These are phyloP conservation scores for Nosema muscidifuracis DNA, from an alignment of 371 early-diverging fungal genomes.

Conservation along the genomic window DNA sequence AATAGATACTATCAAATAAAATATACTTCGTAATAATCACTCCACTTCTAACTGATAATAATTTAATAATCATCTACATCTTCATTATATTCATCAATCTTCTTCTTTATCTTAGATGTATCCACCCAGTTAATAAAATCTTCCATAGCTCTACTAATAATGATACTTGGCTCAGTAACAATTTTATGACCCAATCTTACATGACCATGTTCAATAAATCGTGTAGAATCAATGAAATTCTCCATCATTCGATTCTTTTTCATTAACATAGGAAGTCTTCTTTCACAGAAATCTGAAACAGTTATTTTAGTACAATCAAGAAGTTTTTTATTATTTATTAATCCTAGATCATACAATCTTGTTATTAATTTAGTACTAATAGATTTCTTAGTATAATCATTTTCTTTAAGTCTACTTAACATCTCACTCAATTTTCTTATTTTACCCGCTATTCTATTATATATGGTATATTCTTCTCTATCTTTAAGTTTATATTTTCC, in stretches of 20 bases:
- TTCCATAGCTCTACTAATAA: constrained; percentile 73
- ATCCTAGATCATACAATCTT: constrained; percentile 79
- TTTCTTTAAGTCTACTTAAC: constrained; percentile 74
- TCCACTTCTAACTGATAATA: too few species aligned
- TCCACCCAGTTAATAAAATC: constrained; percentile 97
- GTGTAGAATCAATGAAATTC: constrained; percentile 80
- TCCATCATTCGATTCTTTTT: constrained; percentile 86
- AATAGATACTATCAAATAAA: too few species aligned
- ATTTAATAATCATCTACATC: constrained; percentile 49
- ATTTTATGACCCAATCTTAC: constrained; percentile 69
- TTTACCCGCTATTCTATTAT: constrained; percentile 78
- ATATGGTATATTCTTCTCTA: constrained; percentile 87
- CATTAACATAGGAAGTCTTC: constrained; percentile 85
- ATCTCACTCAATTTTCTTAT: constrained; percentile 76
- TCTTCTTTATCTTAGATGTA: constrained; percentile 86
- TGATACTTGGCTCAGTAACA: constrained; percentile 40
- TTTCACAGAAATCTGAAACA: constrained; percentile 74
- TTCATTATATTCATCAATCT: constrained; percentile 73
- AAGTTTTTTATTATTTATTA: constrained; percentile 76
- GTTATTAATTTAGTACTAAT: constrained; percentile 75
- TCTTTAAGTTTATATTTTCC: constrained; percentile 78
- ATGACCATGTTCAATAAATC: constrained; percentile 88
- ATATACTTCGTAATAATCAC: too few species aligned
- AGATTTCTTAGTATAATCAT: constrained; percentile 72
- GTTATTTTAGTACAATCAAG: constrained; percentile 77